phyloP scores from a whole-genome alignment of 352 stramenopile genomes.

The Vaucheria bursata region DNA sequence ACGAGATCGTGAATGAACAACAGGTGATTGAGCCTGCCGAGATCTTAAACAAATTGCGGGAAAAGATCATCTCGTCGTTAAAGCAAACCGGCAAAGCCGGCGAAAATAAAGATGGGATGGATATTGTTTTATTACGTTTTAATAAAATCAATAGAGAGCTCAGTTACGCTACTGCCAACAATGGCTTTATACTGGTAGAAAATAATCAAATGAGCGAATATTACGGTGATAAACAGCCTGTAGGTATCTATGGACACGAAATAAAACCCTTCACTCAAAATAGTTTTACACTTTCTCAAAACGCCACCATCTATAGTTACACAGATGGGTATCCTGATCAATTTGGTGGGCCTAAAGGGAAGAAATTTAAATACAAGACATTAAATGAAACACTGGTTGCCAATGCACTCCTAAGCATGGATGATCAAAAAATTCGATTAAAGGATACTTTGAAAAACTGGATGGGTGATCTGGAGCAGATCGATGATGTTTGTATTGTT shows the following conservation, averaged over 20 bases:
- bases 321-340: constrained; percentile 1
- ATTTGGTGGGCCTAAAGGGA: no score
- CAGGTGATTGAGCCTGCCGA: not conserved
- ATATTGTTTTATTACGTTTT: not conserved
- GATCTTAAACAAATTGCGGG: not conserved
- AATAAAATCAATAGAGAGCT: not conserved
- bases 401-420: no score
- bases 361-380: no score
- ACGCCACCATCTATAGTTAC: not conserved
- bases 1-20: not conserved
- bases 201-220: not conserved
- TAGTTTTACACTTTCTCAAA: not conserved
- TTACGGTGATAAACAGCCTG: not conserved
- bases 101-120: not conserved
- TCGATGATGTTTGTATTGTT: no score
- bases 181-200: not conserved
- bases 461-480: no score
- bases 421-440: no score
- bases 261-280: not conserved
- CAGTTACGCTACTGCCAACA: not conserved
- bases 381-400: no score
- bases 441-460: no score
- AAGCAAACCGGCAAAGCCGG: not conserved
- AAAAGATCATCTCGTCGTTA: not conserved
- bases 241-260: not conserved